Evolutionary conservation across 441 rosid species (phyloP).

Genomic region (Melastoma candidum): DNA sequence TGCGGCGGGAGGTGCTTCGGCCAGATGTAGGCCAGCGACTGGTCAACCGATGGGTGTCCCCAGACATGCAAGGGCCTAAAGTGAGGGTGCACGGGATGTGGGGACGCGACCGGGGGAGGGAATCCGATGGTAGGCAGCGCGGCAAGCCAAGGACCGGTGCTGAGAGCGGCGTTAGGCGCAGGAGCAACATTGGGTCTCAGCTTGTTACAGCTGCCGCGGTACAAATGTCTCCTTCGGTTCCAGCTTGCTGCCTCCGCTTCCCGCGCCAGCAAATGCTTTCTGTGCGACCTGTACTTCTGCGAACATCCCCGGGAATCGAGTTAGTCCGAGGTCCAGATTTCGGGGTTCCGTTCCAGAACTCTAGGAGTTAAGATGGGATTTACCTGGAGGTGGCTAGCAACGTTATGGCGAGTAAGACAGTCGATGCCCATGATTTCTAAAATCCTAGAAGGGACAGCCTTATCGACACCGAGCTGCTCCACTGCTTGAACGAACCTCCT

Average conservation of each 20-base stretch:
- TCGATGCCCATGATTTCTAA: slow-evolving; percentile 20
- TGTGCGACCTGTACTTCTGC: slow-evolving; percentile 10
- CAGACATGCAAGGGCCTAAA: slow-evolving; percentile 10
- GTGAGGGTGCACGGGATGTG: slow-evolving; percentile 7
- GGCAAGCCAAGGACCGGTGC: slow-evolving; percentile 3
- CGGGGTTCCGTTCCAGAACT: background rate
- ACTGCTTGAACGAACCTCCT: slow-evolving; percentile 19
- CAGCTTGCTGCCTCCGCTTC: slow-evolving; percentile 10
- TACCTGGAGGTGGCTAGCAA: slow-evolving; percentile 21
- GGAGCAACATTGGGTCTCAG: background rate
- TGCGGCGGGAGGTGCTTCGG: slow-evolving; percentile 4
- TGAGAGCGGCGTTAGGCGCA: background rate
- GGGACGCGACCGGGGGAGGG: slow-evolving; percentile 7
- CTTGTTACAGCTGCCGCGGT: slow-evolving; percentile 3
- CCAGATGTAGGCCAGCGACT: slow-evolving; percentile 3
- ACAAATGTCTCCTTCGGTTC: slow-evolving; percentile 6
- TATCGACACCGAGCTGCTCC: slow-evolving; percentile 17
- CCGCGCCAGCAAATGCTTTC: slow-evolving; percentile 13
- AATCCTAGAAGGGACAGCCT: slow-evolving; percentile 20
- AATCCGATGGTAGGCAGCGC: slow-evolving; percentile 7
- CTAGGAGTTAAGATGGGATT: background rate
- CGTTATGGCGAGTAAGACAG: slow-evolving; percentile 20
- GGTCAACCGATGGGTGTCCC: slow-evolving; percentile 11
- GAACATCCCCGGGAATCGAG: background rate
- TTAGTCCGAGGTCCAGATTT: background rate